These are phyloP conservation scores for Suillus paluster DNA, from an alignment of 768 basidiomycete species.

Conservation along the genomic window DNA sequence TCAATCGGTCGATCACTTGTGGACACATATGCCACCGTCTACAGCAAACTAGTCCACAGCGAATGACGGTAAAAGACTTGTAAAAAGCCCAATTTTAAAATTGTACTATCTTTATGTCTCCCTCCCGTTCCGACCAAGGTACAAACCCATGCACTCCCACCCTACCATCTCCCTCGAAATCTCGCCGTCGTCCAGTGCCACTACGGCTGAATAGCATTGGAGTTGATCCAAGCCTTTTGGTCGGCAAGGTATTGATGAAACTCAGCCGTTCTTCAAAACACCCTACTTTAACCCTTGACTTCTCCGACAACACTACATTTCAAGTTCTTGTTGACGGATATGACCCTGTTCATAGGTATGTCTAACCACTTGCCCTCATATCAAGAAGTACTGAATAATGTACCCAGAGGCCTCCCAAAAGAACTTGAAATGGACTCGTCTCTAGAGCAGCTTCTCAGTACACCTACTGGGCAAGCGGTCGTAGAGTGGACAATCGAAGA, in stretches of 20 bases:
- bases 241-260: conserved; percentile 48
- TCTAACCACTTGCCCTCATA: neutral
- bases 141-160: conserved; percentile 21
- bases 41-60: too few relatives aligned
- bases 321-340: conserved; percentile 69
- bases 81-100: neutral
- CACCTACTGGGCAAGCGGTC: conserved; percentile 34
- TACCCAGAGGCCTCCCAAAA: conserved; percentile 55
- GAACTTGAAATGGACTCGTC: conserved; percentile 55
- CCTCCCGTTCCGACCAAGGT: conserved; percentile 14
- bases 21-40: conserved; percentile 13
- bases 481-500: conserved; percentile 50
- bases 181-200: conserved; percentile 39
- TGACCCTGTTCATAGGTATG: conserved; percentile 50
- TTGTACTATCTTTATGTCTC: neutral
- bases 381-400: neutral
- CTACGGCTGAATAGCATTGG: conserved; percentile 38
- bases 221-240: conserved; percentile 44
- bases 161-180: conserved; percentile 26
- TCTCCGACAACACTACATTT: conserved; percentile 46
- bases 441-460: conserved; percentile 46
- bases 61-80: neutral
- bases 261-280: conserved; percentile 47
- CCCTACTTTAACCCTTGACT: conserved; percentile 52
- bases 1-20: conserved; percentile 9